Evolutionary conservation across 257 asterid genomes (phyloP).

Genomic region (Hygrophila difformis): DNA sequence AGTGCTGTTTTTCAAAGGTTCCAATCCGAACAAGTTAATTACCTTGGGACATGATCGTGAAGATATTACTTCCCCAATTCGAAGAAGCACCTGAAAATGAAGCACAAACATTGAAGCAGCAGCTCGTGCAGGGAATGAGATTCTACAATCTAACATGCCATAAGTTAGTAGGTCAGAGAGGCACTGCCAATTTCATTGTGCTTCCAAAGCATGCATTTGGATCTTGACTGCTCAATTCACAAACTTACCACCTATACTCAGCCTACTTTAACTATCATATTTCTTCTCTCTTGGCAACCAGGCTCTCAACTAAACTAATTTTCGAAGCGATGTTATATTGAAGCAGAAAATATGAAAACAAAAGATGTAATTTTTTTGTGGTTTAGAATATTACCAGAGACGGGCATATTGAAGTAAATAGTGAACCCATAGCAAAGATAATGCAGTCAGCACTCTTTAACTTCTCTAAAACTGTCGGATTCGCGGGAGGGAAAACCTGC

Average conservation of each 20-base stretch:
- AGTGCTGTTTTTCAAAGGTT: too few relatives aligned
- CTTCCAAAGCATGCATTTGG: background rate
- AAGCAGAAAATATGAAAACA: background rate
- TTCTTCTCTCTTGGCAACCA: too few relatives aligned
- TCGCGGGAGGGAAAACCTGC: constrained; percentile 83
- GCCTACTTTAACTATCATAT: too few relatives aligned
- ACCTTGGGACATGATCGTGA: constrained; percentile 85
- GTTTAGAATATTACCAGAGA: constrained; percentile 59
- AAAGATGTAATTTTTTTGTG: background rate
- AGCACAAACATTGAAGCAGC: constrained; percentile 9
- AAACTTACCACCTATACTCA: background rate
- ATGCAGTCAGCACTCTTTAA: constrained; percentile 71
- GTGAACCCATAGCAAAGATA: constrained; percentile 90
- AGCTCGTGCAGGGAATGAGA: background rate
- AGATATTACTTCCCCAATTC: constrained; percentile 77
- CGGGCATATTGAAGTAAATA: constrained; percentile 90
- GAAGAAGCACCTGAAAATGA: constrained; percentile 67
- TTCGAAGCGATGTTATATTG: too few relatives aligned
- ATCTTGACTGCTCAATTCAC: background rate
- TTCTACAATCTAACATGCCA: background rate
- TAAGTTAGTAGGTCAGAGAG: too few relatives aligned
- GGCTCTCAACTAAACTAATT: too few relatives aligned
- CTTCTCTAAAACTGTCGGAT: constrained; percentile 67
- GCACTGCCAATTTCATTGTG: constrained; percentile 5
- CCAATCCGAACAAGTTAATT: too few relatives aligned